Conservation (phyloP, 257 asterid genomes). For the Capsicum pubescens region DNA sequence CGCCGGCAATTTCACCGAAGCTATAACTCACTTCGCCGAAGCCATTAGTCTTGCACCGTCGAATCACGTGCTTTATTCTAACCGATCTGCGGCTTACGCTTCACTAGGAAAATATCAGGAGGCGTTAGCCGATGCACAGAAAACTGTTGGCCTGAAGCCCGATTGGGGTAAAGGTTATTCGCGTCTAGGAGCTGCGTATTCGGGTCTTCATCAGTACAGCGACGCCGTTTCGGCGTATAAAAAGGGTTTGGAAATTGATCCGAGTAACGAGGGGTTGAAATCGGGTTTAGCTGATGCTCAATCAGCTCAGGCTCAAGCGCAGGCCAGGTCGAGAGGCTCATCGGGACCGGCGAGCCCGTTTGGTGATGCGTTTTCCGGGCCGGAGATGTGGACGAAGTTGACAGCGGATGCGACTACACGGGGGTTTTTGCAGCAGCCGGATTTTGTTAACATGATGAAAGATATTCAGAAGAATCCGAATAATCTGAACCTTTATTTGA, state of each 20-base stretch:
- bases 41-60: constrained; percentile 71
- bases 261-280: constrained; percentile 80
- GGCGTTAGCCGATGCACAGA: constrained; percentile 83
- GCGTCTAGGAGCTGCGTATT: constrained; percentile 86
- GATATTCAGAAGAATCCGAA: constrained; percentile 81
- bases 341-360: constrained; percentile 50
- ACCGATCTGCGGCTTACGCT: constrained; percentile 92
- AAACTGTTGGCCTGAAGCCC: constrained; percentile 85
- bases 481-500: constrained; percentile 66
- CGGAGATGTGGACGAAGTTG: constrained; percentile 64
- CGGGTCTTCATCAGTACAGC: constrained; percentile 59
- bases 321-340: constrained; percentile 41
- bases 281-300: constrained; percentile 86
- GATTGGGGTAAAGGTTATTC: constrained; percentile 90
- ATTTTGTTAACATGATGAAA: constrained; percentile 82
- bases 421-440: constrained; percentile 70
- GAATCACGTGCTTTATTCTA: constrained; percentile 89
- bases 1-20: constrained; percentile 69
- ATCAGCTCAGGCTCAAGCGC: constrained; percentile 52
- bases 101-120: constrained; percentile 64
- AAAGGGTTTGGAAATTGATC: constrained; percentile 82
- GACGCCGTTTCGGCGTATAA: constrained; percentile 76
- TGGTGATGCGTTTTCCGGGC: constrained; percentile 66
- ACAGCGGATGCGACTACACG: constrained; percentile 71
- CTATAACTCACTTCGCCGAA: constrained; percentile 73